Base-by-base conservation (phyloP, 192 early-diverging fungal species). In the Fimicolochytrium jonesii region DNA sequence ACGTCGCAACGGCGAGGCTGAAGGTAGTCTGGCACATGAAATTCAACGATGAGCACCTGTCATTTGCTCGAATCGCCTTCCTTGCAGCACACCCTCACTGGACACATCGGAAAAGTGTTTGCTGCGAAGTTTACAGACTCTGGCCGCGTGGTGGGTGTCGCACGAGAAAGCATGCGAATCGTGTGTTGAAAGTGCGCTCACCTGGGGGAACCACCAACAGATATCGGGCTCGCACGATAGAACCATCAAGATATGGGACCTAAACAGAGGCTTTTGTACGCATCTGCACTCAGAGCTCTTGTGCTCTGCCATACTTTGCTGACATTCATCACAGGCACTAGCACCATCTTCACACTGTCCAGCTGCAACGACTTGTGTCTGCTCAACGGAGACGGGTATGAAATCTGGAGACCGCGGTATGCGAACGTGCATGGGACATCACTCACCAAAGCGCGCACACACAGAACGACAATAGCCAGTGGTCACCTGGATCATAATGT, bases 161-260 rank as follows among this genome's bases (percentile, higher is more conserved):
- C 32, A n/a, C n/a, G n/a, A n/a, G n/a, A n/a, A n/a, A n/a, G n/a
- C n/a, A n/a, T n/a, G n/a, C n/a, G n/a, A n/a, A n/a, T n/a, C n/a
- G n/a, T n/a, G n/a, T n/a, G n/a, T n/a, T n/a, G n/a, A n/a, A n/a
- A n/a, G n/a, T n/a, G n/a, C n/a, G n/a, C n/a, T n/a, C n/a, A n/a
- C n/a, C n/a, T n/a, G n/a, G n/a, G n/a, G n/a, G n/a, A n/a, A n/a
- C n/a, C n/a, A n/a, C n/a, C n/a, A n/a, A n/a, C 47, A 87, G 86
- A 72, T 91, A 25, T 90, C 92, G 5, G 93, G 92, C 56, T 95
- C 93, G 57, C 94, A 98, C 66, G 95, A 98, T 72, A 77, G 94
- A 23, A 95, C 94, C 0, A 81, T 98, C 31, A 98, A 98, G 74
- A 78, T 95, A 5, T 98, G 94, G 94, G 95, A 98, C 76, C 70